Evolutionary conservation across 2,329 filamentous ascomycete genomes (phyloP).

Genomic region (Cytospora paraplurivora): DNA sequence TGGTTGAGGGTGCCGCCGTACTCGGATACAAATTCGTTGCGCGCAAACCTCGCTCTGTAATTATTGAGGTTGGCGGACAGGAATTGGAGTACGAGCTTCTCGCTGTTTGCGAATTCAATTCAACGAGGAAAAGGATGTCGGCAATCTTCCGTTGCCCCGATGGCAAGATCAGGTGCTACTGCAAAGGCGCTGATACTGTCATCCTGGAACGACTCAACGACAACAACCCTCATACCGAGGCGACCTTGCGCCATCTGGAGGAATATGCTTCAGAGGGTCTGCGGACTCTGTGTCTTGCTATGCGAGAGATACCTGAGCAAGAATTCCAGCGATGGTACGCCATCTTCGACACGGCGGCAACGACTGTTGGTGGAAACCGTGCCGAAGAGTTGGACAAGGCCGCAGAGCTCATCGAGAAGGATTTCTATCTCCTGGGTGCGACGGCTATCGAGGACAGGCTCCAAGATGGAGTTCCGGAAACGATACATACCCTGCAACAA

Average conservation of each 20-base stretch:
- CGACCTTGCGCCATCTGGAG: constrained; percentile 92
- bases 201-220: constrained; percentile 87
- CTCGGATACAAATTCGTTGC: constrained; percentile 91
- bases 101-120: constrained; percentile 99
- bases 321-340: constrained; percentile 87
- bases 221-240: constrained; percentile 83
- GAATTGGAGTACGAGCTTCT: constrained; percentile 85
- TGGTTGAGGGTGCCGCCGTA: constrained; percentile 85
- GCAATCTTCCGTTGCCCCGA: constrained; percentile 96
- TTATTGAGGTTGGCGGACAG: constrained; percentile 73
- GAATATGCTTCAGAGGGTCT: constrained; percentile 97
- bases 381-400: constrained; percentile 96
- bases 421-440: constrained; percentile 87
- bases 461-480: constrained; percentile 96
- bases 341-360: constrained; percentile 84
- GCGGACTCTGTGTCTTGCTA: constrained; percentile 89
- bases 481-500: constrained; percentile 93
- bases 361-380: constrained; percentile 88
- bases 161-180: constrained; percentile 90
- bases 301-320: constrained; percentile 87
- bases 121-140: constrained; percentile 95
- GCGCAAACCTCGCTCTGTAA: constrained; percentile 84
- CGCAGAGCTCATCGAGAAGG: constrained; percentile 90
- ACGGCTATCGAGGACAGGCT: constrained; percentile 97
- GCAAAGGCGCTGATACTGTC: constrained; percentile 96